Percentiles rank a stretch among this genome's conserved stretches.
Conservation (phyloP, 805 yeast species). For the Teunomyces stri region DNA sequence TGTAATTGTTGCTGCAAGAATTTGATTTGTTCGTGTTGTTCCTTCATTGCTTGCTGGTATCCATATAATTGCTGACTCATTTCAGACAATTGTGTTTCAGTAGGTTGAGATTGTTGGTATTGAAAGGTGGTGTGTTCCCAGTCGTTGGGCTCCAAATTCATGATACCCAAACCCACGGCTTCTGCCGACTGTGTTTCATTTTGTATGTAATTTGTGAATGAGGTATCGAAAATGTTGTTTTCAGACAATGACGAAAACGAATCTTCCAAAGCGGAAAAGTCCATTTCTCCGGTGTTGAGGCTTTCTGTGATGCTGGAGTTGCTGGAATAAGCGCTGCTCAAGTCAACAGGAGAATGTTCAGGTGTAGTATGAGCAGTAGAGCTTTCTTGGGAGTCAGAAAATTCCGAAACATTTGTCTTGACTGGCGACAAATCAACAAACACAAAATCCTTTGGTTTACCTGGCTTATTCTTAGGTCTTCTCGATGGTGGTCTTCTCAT, state of each 20-base stretch:
- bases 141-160: conserved; percentile 17
- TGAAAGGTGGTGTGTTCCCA: conserved; percentile 14
- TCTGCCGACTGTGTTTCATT: conserved; percentile 2
- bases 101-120: conserved; percentile 1
- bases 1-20: conserved; percentile 22
- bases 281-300: conserved; percentile 8
- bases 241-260: conserved; percentile 17
- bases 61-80: conserved; percentile 12
- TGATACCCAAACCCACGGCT: conserved; percentile 27
- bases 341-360: conserved; percentile 4
- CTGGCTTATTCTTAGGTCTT: conserved; percentile 45
- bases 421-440: conserved; percentile 46
- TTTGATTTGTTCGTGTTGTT: conserved; percentile 24
- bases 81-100: conserved; percentile 2
- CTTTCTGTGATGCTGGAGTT: conserved; percentile 1
- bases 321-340: not conserved
- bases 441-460: conserved; percentile 45
- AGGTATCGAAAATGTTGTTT: conserved; percentile 16
- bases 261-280: conserved; percentile 14
- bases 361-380: conserved; percentile 7
- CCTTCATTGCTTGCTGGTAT: conserved; percentile 20
- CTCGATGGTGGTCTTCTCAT: conserved; percentile 39
- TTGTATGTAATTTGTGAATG: conserved; percentile 13
- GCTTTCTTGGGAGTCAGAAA: conserved; percentile 5
- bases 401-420: conserved; percentile 10